These are phyloP conservation scores for Glomus cerebriforme DNA, from an alignment of 192 early-diverging fungal genomes.

Conservation along the genomic window DNA sequence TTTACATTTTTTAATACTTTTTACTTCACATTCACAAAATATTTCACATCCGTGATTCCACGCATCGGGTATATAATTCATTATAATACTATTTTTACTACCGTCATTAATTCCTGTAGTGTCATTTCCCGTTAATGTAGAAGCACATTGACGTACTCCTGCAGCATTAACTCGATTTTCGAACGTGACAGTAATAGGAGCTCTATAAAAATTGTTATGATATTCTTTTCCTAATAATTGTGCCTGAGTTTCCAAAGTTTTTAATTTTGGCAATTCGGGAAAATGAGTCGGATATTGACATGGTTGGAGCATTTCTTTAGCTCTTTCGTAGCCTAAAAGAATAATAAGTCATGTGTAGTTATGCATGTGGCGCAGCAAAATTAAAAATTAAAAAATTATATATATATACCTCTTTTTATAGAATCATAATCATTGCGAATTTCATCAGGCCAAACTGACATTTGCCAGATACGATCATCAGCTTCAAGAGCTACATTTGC, in stretches of 20 bases:
- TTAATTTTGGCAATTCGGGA: conserved; percentile 44
- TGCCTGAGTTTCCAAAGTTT: conserved; percentile 43
- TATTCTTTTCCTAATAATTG: conserved; percentile 31
- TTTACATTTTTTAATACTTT: conserved; percentile 38
- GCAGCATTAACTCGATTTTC: conserved; percentile 46
- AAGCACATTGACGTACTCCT: conserved; percentile 42
- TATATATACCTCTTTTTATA: conserved; percentile 7
- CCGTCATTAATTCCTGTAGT: conserved; percentile 49
- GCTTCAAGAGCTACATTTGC: conserved; percentile 47
- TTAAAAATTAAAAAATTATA: too few relatives aligned
- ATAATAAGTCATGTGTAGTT: neutral
- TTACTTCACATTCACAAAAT: conserved; percentile 41
- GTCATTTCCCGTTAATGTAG: conserved; percentile 49
- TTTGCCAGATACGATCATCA: conserved; percentile 43
- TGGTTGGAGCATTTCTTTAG: conserved; percentile 44
- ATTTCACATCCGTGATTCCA: conserved; percentile 55
- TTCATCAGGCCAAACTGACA: conserved; percentile 40
- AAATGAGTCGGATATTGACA: conserved; percentile 44
- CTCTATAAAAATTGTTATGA: conserved; percentile 43
- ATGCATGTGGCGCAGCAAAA: neutral
- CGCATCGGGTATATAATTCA: conserved; percentile 52
- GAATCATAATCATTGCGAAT: conserved; percentile 35
- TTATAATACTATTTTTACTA: conserved; percentile 48
- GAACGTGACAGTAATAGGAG: conserved; percentile 45
- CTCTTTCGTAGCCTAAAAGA: conserved; percentile 35